Evolutionary conservation across 1,284 basidiomycete genomes (phyloP).

Genomic region (Papiliotrema laurentii): DNA sequence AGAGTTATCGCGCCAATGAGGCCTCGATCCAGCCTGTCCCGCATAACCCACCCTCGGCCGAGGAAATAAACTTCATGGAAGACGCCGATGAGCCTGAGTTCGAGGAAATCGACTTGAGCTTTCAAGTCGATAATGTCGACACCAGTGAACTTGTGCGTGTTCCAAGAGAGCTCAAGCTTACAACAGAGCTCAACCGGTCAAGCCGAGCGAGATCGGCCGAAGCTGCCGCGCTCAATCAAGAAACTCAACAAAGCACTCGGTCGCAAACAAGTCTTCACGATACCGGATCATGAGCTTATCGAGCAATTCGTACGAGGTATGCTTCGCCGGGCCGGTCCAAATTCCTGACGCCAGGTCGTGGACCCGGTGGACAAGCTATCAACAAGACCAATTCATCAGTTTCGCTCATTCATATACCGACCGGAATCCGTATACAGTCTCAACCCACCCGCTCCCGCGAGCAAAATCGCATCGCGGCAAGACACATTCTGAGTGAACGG

Average conservation of each 20-base stretch:
- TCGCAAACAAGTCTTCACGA: slow-evolving; percentile 19
- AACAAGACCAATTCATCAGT: slow-evolving; percentile 51
- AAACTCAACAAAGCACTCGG: slow-evolving; percentile 36
- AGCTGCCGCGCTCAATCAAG: slow-evolving; percentile 35
- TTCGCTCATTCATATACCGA: slow-evolving; percentile 48
- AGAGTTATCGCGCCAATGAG: too few species aligned
- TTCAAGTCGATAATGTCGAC: neutral
- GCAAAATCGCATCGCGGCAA: slow-evolving; percentile 46
- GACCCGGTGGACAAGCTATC: slow-evolving; percentile 50
- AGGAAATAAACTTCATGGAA: slow-evolving; percentile 3
- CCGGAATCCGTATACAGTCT: slow-evolving; percentile 47
- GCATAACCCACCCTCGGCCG: neutral
- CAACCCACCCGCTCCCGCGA: slow-evolving; percentile 49
- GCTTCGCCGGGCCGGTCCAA: slow-evolving; percentile 1
- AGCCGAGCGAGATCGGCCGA: slow-evolving; percentile 10
- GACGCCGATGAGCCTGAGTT: slow-evolving; percentile 1
- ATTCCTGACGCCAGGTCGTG: slow-evolving; percentile 36
- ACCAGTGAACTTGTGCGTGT: neutral
- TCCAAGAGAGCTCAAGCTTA: neutral
- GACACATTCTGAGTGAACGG: slow-evolving; percentile 43
- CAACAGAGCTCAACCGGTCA: neutral
- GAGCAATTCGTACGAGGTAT: slow-evolving; percentile 46
- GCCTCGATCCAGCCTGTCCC: neutral
- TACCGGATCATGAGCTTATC: slow-evolving; percentile 43
- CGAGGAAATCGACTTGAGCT: neutral